Base-by-base conservation (phyloP, 805 yeast species). In the Nakazawaea ambrosiae region DNA sequence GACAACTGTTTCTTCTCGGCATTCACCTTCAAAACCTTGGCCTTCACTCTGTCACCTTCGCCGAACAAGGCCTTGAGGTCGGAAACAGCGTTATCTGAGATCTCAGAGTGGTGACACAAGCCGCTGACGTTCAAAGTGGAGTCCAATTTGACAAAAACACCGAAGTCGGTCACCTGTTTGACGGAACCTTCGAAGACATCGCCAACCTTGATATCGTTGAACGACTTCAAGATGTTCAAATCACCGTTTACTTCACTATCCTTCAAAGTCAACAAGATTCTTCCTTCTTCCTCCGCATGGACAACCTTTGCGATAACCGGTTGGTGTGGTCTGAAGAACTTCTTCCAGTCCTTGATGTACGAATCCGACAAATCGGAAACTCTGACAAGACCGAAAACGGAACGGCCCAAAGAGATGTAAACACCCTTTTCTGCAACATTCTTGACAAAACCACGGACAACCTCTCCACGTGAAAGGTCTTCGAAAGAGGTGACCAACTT, bases 1-100 rank as follows among this genome's bases (percentile, higher is more conserved):
- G 95, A 79, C 16, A 90, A 53, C 53, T 83, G 89, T 43, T 79
- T 80, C 66, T 82, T 87, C 9, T 66, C 75, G 2, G 48, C 39
- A 50, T 83, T 79, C 23, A 81, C 65, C 22, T 66, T 71, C 48
- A 89, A 65, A 27, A 90, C 68, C 61, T 81, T 82, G 25, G 86
- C 95, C 61, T 86, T 86, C 31, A 90, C 97, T 44, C 81, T 70
- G 54, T 90, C 97, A 46, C 97, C 97, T 50, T 76, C 85, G 38
- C 83, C 81, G 58, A 90, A 90, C 40, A 90, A 67, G 11, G 77
- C 65, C 31, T 66, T 54, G 20, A 83, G 58, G 49, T 87, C 76
- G 27, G 70, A 71, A 25, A 77, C 66, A 8, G 60, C 55, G 39
- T 76, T 78, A 47, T 84, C 92, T 23, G 96, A 79, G 40, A 90